Evolutionary conservation across 2,329 filamentous ascomycete species (phyloP), one percentile per base, ranked within the genome.

Genomic region (Trichoderma pleuroti): DNA sequence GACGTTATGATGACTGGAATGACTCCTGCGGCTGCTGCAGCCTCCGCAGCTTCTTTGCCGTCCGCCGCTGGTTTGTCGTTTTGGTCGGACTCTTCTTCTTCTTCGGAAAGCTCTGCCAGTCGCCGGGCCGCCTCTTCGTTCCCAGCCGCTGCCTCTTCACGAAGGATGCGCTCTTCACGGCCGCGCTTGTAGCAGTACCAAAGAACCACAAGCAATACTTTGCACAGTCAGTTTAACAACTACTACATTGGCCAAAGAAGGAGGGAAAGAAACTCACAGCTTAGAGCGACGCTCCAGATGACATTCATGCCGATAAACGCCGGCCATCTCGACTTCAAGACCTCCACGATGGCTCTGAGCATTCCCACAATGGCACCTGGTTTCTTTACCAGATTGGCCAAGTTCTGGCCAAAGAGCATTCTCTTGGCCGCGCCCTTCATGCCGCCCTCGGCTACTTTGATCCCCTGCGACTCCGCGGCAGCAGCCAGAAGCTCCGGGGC

Each of bases 101-200:
- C 84, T 68, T 86, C 85, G 0, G 84, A 82, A 8, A 86, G 80
- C 75, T 87, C 85, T 74, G 87, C 84, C 56, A 86, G 80, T 28
- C 84, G 80, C 32, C 79, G 75, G 70, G 77, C 76, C 14, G 68
- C 74, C 14, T 71, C 74, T 54, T 68, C 75, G 11, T 71, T 74
- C 39, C 80, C 81, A 1, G 77, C 75, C 12, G 78, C 80, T 1
- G 79, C 74, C 66, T 82, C 82, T 76, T 88, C 86, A 64, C 80
- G 88, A 77, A 92, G 91, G 14, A 98, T 87, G 64, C 96, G 88
- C 8, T 90, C 90, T 82, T 99, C 95, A 57, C 90, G 90, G 49
- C 96, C 96, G 68, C 96, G 92, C 84, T 98, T 98, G 82, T 98
- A 92, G 82, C 94, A 98, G 82, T 98, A 99, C 94, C 95, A 99